Evolutionary conservation across 1,139 yeast species (phyloP), one percentile per base, ranked within the genome.

Genomic region (Geotrichum reessii): DNA sequence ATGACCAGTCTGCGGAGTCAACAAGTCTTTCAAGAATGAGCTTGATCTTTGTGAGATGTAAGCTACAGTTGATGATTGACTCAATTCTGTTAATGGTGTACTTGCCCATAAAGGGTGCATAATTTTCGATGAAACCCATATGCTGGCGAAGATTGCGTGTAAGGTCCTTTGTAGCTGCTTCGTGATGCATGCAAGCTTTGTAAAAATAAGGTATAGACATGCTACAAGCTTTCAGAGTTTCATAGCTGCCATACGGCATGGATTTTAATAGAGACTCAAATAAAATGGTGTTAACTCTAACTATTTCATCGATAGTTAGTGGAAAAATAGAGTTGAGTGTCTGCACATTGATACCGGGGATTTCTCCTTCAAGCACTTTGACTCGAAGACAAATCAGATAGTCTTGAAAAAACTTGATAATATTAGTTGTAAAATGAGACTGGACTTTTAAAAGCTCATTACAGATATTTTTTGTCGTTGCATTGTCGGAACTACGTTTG

Each of bases 221-320:
- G 1, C 90, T 93, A 68, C 93, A 81, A 0, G 93, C 96, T 63
- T 82, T 84, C 59, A 92, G 71, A 5, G 89, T 78, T 70, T 92
- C 97, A 62, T 81, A 83, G 48, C 83, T 75, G 2, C 97, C 97
- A 68, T 72, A 82, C 0, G 85, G 82, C 2, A 77, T 68, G 0
- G 97, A 95, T 22, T 81, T 74, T 57, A 81, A 81, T 59, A 92
- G 74, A 22, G 95, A 82, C 65, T 87, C 96, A 63, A 87, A 81
- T 60, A 90, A 82, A 4, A 92, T 84, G 69, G 96, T 88, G 69
- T 91, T 91, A 48, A 92, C 85, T 66, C 97, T 78, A 17, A 96
- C 87, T 24, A 92, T 84, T 73, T 92, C 98, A 72, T 92, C 98
- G 37, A 92, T 87, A 0, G 98, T 92, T 0, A 97, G 97, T 1